phyloP scores from a whole-genome alignment of 106 monocot species.

The Dendrobium huoshanense region DNA sequence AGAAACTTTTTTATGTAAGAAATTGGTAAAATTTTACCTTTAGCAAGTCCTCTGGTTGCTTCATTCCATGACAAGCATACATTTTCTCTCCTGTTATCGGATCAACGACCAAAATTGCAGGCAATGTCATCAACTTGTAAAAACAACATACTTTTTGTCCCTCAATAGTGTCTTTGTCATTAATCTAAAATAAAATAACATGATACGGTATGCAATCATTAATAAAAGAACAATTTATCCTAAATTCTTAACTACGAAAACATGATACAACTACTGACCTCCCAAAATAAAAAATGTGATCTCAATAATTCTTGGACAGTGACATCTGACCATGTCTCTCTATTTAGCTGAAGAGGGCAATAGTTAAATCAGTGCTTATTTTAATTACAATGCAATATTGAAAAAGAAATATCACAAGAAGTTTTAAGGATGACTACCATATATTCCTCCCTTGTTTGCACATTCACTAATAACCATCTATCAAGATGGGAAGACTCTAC shows the following conservation, averaged over 20 bases:
- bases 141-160: neutral
- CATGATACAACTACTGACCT: neutral
- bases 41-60: neutral
- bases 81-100: neutral
- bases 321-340: constrained; percentile 7
- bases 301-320: constrained; percentile 1
- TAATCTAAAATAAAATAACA: neutral
- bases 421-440: neutral
- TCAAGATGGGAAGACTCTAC: neutral
- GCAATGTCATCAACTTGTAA: neutral
- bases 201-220: neutral
- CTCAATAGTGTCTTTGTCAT: neutral
- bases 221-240: neutral
- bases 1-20: neutral
- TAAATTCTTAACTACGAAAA: neutral
- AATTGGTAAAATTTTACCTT: neutral
- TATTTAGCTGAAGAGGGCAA: constrained; percentile 5
- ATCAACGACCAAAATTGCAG: neutral
- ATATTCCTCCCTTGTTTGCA: neutral
- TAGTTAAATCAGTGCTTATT: neutral
- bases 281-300: constrained; percentile 2
- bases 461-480: constrained; percentile 13
- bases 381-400: neutral
- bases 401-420: neutral
- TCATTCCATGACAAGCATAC: neutral